Base-by-base conservation (phyloP, 148 eudicot species). In the Camellia sinensis region DNA sequence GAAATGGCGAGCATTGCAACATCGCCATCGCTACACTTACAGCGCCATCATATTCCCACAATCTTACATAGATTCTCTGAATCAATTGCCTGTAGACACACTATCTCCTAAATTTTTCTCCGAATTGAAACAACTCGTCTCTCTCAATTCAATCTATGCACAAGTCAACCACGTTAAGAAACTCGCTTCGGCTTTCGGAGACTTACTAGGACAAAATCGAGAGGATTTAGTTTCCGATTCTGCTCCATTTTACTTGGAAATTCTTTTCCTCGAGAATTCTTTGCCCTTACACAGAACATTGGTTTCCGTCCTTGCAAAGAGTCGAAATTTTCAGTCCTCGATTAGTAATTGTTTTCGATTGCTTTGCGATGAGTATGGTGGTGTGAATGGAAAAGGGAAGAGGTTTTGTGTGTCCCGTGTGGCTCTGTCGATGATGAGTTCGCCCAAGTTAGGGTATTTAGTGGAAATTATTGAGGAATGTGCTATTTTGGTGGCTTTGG, bases 1-100 rank as follows among this genome's bases (percentile, higher is more conserved):
- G 0, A 96, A 92, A 83, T 96, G 99, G 98, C 90, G 99, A 77
- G 98, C 99, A 3, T 64, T 96, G 71, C 99, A 96, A 81, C 99
- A 92, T 69, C 98, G 99, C 81, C 99, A 96, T 84, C 93, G 94
- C 56, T 96, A 93, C 83, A 93, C 98, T 8, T 96, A 93, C 90
- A 89, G 84, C 77, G 92, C 98, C 56, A 89, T 96, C 17, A 56
- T 85, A 14, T 93, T 92, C 80, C 99, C 99, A 17, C 81, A 87
- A 2, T 80, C 87, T 62, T 93, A 83, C 88, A 78, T 71, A 19
- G 62, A 89, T 77, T 81, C 87, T 40, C 22, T 96, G 17, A 75
- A 80, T 45, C 87, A 79, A 61, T 80, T 89, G 8, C 87, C 90
- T 60, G 12, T 69, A 6, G 64, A 84, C 65, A 54, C 80, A 11